Evolutionary conservation across 495 filamentous ascomycete species (phyloP).

Genomic region (Venustampulla echinocandica): DNA sequence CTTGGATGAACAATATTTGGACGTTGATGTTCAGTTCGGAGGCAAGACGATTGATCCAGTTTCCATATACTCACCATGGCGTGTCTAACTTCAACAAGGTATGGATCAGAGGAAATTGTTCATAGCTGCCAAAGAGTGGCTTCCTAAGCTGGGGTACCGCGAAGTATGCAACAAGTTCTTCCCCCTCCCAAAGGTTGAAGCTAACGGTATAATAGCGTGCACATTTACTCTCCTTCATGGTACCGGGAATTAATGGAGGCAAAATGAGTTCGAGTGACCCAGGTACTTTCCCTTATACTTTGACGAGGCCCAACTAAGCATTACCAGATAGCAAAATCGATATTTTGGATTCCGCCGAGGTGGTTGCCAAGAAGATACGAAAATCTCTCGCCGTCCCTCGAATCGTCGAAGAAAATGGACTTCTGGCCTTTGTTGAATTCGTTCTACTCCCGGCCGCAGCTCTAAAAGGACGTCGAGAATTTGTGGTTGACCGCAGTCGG

Average conservation of each 20-base stretch:
- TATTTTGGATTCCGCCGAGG: slow-evolving; percentile 67
- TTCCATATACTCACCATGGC: too few species aligned
- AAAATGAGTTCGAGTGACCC: slow-evolving; percentile 62
- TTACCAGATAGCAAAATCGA: slow-evolving; percentile 86
- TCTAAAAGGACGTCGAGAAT: slow-evolving; percentile 43
- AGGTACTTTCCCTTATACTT: too few species aligned
- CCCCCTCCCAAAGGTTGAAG: too few species aligned
- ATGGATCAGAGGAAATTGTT: slow-evolving; percentile 94
- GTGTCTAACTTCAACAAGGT: too few species aligned
- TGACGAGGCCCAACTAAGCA: too few species aligned
- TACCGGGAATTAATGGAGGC: slow-evolving; percentile 70
- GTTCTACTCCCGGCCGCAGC: slow-evolving; percentile 66
- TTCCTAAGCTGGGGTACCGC: slow-evolving; percentile 67
- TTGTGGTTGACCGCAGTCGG: slow-evolving; percentile 48
- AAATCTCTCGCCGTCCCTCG: slow-evolving; percentile 72
- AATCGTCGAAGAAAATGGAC: slow-evolving; percentile 74
- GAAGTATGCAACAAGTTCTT: too few species aligned
- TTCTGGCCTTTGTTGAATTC: slow-evolving; percentile 74
- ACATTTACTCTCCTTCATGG: slow-evolving; percentile 87
- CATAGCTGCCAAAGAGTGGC: slow-evolving; percentile 61
- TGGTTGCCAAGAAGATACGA: slow-evolving; percentile 67
- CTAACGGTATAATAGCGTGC: slow-evolving; percentile 65
- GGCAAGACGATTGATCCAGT: too few species aligned
- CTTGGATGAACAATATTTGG: slow-evolving; percentile 83
- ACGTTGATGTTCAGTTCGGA: slow-evolving; percentile 73